Evolutionary conservation across 1,284 basidiomycete genomes (phyloP).

Genomic region (Ceratobasidium sp.): DNA sequence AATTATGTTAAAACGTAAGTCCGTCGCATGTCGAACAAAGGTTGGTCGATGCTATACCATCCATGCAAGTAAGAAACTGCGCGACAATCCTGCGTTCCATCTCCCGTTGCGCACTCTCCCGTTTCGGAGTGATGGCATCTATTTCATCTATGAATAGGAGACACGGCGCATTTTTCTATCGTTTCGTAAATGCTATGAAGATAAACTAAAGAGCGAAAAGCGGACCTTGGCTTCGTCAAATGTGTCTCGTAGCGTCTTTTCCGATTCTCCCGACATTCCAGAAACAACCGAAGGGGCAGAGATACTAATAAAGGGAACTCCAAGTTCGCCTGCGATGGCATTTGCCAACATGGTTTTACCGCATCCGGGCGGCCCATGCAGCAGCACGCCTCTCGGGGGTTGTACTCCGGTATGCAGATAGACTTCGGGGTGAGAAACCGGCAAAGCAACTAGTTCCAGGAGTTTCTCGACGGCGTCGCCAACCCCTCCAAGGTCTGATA

Average conservation of each 20-base stretch:
- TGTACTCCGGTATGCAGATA: constrained; percentile 93
- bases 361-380: constrained; percentile 96
- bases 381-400: constrained; percentile 89
- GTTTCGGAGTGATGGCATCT: constrained; percentile 96
- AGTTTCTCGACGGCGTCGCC: constrained; percentile 88
- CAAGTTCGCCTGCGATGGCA: constrained; percentile 92
- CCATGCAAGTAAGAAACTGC: constrained; percentile 97
- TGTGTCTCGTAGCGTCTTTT: constrained; percentile 93
- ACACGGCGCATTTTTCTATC: constrained; percentile 86
- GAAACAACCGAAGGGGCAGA: constrained; percentile 95
- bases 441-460: constrained; percentile 94
- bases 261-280: constrained; percentile 98
- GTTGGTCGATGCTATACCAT: constrained; percentile 64
- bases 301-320: constrained; percentile 92
- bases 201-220: constrained; percentile 35
- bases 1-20: constrained; percentile 11
- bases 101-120: constrained; percentile 95
- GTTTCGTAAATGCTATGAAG: constrained; percentile 3
- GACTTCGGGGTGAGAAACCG: constrained; percentile 93
- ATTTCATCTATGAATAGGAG: constrained; percentile 97
- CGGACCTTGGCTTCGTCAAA: constrained; percentile 93
- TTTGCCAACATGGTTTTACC: constrained; percentile 93
- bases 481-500: constrained; percentile 90
- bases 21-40: not conserved
- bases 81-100: constrained; percentile 98